Evolutionary conservation across 1,139 yeast species (phyloP), one percentile per base, ranked within the genome.

Genomic region (Blastobotrys ciferrii): DNA sequence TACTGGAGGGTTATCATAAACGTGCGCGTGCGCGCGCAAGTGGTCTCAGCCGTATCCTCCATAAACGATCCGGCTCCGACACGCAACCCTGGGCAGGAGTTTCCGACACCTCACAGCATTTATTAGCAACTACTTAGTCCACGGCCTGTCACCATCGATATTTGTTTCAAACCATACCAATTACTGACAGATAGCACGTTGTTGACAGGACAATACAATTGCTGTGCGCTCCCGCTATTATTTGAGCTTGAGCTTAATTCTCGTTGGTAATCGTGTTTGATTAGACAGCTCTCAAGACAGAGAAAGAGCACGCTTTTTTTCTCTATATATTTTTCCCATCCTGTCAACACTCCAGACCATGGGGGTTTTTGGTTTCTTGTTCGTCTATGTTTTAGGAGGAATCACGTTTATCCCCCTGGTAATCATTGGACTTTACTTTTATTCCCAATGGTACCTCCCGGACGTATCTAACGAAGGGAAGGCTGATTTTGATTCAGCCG

Each of bases 391-490:
- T 1, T 46, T 86, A 2, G 97, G 97, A 4, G 96, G 96, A 0
- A 40, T 89, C 4, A 87, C 96, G 0, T 78, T 89, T 54, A 63
- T 87, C 15, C 96, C 96, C 0, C 53, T 82, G 31, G 51, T 78
- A 2, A 44, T 78, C 0, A 33, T 73, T 1, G 57, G 65, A 0
- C 57, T 77, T 45, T 60, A 53, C 32, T 72, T 66, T 49, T 59
- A 53, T 17, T 58, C 68, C 28, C 52, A 49, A 39, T 56, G 58
- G 58, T 70, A 52, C 68, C 68, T 58, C 66, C 82, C 63, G 45
- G 60, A 50, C 31, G 65, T 56, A 3, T 65, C 59, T 17, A 47
- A 46, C 5, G 57, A 57, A 4, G 58, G 58, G 20, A 54, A 53
- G 3, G 62, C 59, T 18, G n/a, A 39, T 13, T 31, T 15, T 9